Evolutionary conservation across 805 yeast species (phyloP), one percentile per base, ranked within the genome.

Genomic region (Saturnispora saitoi): DNA sequence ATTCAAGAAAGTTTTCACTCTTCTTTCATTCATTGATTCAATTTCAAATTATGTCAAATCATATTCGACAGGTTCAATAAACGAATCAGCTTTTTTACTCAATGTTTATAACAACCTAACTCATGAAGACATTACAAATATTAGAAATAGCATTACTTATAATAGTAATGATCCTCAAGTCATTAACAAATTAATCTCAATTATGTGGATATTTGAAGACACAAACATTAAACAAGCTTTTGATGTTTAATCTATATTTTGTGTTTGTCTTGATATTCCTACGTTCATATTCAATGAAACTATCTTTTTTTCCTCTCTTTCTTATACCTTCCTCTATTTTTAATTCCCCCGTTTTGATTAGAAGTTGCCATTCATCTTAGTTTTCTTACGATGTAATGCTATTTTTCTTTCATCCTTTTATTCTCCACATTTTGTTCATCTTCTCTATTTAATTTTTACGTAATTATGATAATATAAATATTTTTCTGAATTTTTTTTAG

Each of bases 211-310:
- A 37, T 36, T 43, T n/a, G 51, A 47, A 42, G 45, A 48, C 22
- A 15, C 45, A 17, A 28, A 29, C 8, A 40, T 50, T 12, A 47
- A 41, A 12, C 24, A 42, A 6, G 17, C 45, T 8, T 46, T 43
- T 31, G 36, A 28, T 12, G 34, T 24, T 31, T 44, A 12, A 44
- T 7, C 15, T 31, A 12, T 8, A 12, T 11, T 31, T 37, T n/a
- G n/a, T n/a, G n/a, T n/a, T 42, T 12, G 14, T 3, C 8, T 14
- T 12, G 19, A 20, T 32, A 73, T 58, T 0, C 77, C 77, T 53
- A 73, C 78, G 15, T 24, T 9, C 8, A 24, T 24, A 6, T 24
- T 24, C 28, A 24, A 24, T 24, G 28, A 14, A 12, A 22, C 14
- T 30, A 11, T 17, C 44, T 4, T 19, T n/a, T 5, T 42, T 30